These are phyloP conservation scores for Pythium pectinolyticum DNA, from an alignment of 352 stramenopile species.

Conservation along the genomic window DNA sequence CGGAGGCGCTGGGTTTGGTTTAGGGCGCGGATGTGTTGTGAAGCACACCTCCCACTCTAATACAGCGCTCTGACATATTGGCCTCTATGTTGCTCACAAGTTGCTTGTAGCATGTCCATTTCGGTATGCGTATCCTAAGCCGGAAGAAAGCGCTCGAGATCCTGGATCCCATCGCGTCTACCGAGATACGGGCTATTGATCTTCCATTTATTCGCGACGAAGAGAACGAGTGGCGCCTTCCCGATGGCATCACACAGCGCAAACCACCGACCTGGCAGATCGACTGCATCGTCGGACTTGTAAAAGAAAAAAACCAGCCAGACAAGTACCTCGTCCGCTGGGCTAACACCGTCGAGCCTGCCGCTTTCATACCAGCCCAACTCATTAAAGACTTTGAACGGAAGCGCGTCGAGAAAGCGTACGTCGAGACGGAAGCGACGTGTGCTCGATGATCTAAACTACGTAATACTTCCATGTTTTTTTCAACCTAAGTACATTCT, in stretches of 20 bases:
- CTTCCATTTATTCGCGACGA: neutral
- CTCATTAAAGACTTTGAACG: neutral
- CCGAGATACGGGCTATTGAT: neutral
- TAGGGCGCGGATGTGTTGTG: no score
- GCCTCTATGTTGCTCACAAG: no score
- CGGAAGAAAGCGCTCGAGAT: neutral
- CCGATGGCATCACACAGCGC: neutral
- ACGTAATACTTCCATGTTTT: no score
- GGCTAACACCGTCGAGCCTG: neutral
- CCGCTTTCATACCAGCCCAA: neutral
- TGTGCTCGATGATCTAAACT: no score
- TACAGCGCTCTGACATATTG: no score
- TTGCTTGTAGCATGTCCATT: no score
- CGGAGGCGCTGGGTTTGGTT: no score
- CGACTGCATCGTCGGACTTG: neutral
- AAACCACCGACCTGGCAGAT: neutral
- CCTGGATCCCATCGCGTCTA: neutral
- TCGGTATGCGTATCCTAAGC: no score
- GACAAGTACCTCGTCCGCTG: neutral
- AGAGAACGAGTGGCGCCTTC: neutral
- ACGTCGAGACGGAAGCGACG: neutral
- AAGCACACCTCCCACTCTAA: no score
- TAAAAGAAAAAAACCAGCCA: neutral
- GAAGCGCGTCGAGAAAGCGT: neutral
- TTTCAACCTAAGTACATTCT: no score